phyloP scores from a whole-genome alignment of 345 rosid species.

The Citrus mangshanensis region DNA sequence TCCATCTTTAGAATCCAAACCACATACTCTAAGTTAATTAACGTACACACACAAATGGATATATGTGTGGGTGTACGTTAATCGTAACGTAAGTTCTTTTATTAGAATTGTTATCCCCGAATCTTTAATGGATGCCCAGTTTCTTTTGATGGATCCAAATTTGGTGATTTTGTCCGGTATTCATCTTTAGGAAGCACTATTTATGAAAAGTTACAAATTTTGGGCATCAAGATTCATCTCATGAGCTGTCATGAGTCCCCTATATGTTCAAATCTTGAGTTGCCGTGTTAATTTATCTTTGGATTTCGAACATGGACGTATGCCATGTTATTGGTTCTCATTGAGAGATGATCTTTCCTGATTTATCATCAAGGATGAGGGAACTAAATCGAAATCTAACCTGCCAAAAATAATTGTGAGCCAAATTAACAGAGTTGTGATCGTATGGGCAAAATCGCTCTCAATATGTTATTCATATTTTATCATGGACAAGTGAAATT shows the following conservation, averaged over 20 bases:
- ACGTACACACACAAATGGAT: too few relatives aligned
- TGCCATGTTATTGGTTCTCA: constrained; percentile 23
- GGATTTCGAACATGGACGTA: constrained; percentile 2
- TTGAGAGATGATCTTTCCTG: constrained; percentile 25
- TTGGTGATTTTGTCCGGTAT: constrained; percentile 7
- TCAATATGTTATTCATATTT: too few relatives aligned
- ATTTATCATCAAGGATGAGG: constrained; percentile 31
- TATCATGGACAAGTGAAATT: too few relatives aligned
- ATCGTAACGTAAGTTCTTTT: background rate
- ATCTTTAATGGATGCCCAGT: constrained; percentile 10
- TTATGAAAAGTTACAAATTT: constrained; percentile 18
- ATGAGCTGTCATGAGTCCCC: constrained; percentile 21
- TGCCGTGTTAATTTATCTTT: constrained; percentile 19
- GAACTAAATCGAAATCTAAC: constrained; percentile 17
- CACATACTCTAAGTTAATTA: constrained; percentile 17
- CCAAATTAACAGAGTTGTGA: background rate
- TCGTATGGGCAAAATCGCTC: too few relatives aligned
- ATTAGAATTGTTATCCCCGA: constrained; percentile 15
- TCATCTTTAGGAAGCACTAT: constrained; percentile 18
- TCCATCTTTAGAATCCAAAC: constrained; percentile 16
- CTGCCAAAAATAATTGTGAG: constrained; percentile 24
- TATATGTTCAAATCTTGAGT: constrained; percentile 29
- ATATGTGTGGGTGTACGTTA: too few relatives aligned
- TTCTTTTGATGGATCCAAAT: constrained; percentile 4
- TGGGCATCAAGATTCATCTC: constrained; percentile 6